Conservation (phyloP, 305 asterid species). For the Solanum aculeatissimum region DNA sequence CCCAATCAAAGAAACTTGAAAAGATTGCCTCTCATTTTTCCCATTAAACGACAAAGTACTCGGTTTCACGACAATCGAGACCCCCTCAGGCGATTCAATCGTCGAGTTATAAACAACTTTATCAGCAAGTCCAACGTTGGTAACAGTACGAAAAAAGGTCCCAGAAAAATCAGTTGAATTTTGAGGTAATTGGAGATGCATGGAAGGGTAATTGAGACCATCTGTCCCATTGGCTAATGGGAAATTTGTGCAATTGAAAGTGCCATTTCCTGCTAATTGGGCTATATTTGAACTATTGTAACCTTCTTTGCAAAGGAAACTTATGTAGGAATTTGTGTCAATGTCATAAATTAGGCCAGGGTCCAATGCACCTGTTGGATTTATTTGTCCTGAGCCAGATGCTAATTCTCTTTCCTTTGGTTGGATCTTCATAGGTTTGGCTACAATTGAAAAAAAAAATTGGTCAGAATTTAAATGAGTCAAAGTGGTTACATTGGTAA, state of each 20-base stretch:
- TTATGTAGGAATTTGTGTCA: constrained; percentile 27
- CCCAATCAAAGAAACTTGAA: constrained; percentile 40
- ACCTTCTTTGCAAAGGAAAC: constrained; percentile 59
- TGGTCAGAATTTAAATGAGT: neutral
- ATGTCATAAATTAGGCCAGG: constrained; percentile 71
- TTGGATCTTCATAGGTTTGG: constrained; percentile 32
- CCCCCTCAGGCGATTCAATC: constrained; percentile 17
- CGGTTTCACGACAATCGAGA: constrained; percentile 40
- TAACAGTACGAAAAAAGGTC: constrained; percentile 39
- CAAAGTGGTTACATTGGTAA: neutral
- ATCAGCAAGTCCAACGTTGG: constrained; percentile 22
- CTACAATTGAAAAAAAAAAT: constrained; percentile 16
- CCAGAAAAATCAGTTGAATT: constrained; percentile 16
- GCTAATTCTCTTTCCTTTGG: constrained; percentile 38
- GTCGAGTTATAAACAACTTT: constrained; percentile 26
- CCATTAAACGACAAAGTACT: constrained; percentile 15
- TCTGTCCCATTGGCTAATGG: constrained; percentile 41
- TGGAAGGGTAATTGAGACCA: constrained; percentile 66
- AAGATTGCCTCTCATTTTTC: constrained; percentile 28
- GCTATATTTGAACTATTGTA: constrained; percentile 23
- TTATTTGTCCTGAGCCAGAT: constrained; percentile 53
- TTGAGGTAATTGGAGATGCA: constrained; percentile 26
- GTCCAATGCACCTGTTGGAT: constrained; percentile 43
- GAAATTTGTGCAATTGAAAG: constrained; percentile 29
- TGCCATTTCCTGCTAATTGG: constrained; percentile 28